These are phyloP conservation scores for Phyllosticta citrichinensis DNA, from an alignment of 2,329 filamentous ascomycete species.

Conservation along the genomic window DNA sequence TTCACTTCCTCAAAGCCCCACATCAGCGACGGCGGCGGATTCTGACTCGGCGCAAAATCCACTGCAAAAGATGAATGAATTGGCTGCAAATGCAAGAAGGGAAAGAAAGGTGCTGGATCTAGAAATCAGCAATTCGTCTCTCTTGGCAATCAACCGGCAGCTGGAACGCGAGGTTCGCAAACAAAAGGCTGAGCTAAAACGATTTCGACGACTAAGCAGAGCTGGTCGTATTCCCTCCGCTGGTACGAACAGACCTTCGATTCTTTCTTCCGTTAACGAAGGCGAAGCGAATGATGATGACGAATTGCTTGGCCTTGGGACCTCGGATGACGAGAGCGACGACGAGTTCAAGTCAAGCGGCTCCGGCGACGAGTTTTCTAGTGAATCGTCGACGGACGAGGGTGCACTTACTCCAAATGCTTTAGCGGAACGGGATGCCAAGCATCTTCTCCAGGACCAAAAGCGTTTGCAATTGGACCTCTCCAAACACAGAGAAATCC, in stretches of 20 bases:
- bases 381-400: conserved; percentile 44
- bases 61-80: conserved; percentile 57
- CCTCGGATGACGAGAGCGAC: conserved; percentile 21
- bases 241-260: conserved; percentile 30
- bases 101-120: conserved; percentile 94
- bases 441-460: conserved; percentile 64
- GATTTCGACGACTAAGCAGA: conserved; percentile 76
- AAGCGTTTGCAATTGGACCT: conserved; percentile 76
- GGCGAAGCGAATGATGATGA: conserved; percentile 14
- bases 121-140: conserved; percentile 90
- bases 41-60: conserved; percentile 12
- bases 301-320: conserved; percentile 27
- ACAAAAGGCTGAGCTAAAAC: conserved; percentile 76
- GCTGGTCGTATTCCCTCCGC: conserved; percentile 45
- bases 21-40: conserved; percentile 32
- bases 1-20: conserved; percentile 44
- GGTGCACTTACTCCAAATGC: conserved; percentile 30
- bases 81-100: conserved; percentile 76
- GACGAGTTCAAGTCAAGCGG: conserved; percentile 25
- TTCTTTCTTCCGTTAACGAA: conserved; percentile 29
- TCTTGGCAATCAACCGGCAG: conserved; percentile 89
- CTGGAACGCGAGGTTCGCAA: conserved; percentile 85
- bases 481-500: conserved; percentile 75
- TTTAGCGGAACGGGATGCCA: conserved; percentile 34
- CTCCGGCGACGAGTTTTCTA: conserved; percentile 31